Percentiles rank a stretch among this genome's conserved stretches.
phyloP scores from a whole-genome alignment of 176 grass and related monocot species.

The Oryza rufipogon region DNA sequence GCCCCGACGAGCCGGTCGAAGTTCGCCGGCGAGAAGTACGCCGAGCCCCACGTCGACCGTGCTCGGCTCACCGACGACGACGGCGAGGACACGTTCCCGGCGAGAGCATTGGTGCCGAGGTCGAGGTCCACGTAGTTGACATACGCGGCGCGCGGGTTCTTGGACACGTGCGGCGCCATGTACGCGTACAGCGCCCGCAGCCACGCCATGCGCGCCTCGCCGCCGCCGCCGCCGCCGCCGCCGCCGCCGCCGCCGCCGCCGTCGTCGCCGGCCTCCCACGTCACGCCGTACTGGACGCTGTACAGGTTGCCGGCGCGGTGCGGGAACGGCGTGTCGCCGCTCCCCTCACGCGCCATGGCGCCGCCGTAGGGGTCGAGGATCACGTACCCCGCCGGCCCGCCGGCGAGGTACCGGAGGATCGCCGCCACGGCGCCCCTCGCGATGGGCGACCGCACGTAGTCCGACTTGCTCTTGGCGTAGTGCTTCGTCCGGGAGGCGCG shows the following conservation, averaged over 20 bases:
- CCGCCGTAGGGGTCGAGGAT: slow-evolving; percentile 56
- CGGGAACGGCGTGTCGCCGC: background rate
- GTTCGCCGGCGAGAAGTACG: too few relatives aligned
- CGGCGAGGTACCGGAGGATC: slow-evolving; percentile 23
- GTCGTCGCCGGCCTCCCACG: slow-evolving; percentile 25
- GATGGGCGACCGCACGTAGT: slow-evolving; percentile 41
- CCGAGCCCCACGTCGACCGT: too few relatives aligned
- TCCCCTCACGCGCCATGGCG: background rate
- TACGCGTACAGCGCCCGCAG: slow-evolving; percentile 35
- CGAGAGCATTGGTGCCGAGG: too few relatives aligned
- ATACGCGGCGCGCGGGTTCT: too few relatives aligned
- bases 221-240: background rate
- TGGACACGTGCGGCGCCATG: slow-evolving; percentile 48
- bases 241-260: background rate
- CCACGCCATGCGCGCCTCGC: slow-evolving; percentile 35
- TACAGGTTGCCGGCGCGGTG: slow-evolving; percentile 9
- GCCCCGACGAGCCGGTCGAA: too few relatives aligned
- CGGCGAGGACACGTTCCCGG: too few relatives aligned
- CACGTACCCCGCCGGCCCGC: slow-evolving; percentile 30
- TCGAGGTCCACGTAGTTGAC: too few relatives aligned
- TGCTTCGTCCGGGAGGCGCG: slow-evolving; percentile 7
- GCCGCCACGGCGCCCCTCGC: slow-evolving; percentile 29
- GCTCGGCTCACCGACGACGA: too few relatives aligned
- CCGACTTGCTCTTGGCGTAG: slow-evolving; percentile 52
- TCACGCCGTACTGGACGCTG: slow-evolving; percentile 12